phyloP scores from a whole-genome alignment of 164 flowering plant genomes.

The Brasenia schreberi region DNA sequence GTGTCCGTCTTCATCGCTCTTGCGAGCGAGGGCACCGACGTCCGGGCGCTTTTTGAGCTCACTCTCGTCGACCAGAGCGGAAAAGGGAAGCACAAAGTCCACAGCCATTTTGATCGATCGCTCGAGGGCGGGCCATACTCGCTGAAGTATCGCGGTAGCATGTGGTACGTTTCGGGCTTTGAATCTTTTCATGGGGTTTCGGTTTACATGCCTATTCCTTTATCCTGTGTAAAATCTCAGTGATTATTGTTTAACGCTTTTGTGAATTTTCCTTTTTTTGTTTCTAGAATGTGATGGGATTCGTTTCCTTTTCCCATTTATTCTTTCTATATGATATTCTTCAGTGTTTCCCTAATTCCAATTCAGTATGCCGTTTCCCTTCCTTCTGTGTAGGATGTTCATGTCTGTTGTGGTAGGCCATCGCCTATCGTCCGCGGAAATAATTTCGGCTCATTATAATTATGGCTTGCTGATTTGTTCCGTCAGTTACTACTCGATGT shows the following conservation, averaged over 20 bases:
- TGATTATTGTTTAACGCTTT: neutral
- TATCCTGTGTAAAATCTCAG: neutral
- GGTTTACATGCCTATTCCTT: neutral
- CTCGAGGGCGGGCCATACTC: slow-evolving; percentile 88
- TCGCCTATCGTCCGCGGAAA: too few relatives aligned
- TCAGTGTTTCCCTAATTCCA: too few relatives aligned
- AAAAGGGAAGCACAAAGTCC: slow-evolving; percentile 76
- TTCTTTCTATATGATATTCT: too few relatives aligned
- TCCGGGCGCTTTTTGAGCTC: slow-evolving; percentile 47
- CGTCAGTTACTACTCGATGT: too few relatives aligned
- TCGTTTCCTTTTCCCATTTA: neutral
- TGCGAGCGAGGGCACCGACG: slow-evolving; percentile 74
- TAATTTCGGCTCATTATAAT: too few relatives aligned
- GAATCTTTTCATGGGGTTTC: neutral
- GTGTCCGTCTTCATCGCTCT: slow-evolving; percentile 85
- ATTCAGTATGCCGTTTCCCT: too few relatives aligned
- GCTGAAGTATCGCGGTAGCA: slow-evolving; percentile 77
- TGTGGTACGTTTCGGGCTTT: slow-evolving; percentile 44
- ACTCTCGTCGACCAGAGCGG: slow-evolving; percentile 87
- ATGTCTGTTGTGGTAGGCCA: too few relatives aligned
- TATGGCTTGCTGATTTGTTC: too few relatives aligned
- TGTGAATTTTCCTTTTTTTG: neutral
- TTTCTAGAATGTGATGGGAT: neutral
- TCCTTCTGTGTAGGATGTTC: too few relatives aligned
- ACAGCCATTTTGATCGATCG: slow-evolving; percentile 85